Evolutionary conservation across 2,329 filamentous ascomycete genomes (phyloP), one percentile per base, ranked within the genome.

Genomic region (Neurospora sp.): DNA sequence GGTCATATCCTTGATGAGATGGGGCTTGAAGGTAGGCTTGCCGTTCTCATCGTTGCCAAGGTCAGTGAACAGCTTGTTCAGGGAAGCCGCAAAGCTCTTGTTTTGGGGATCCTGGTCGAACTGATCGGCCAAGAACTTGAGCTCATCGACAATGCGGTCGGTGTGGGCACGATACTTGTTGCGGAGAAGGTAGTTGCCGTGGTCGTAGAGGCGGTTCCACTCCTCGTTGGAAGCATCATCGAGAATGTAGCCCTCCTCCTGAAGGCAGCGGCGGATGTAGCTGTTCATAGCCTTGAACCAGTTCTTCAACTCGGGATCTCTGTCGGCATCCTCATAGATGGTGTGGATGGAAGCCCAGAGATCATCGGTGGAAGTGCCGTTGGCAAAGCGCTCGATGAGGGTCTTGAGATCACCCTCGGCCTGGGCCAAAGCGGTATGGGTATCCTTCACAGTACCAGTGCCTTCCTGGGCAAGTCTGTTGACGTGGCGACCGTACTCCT

Each of bases 321-420:
- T 86, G 73, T 98, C 92, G 4, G 96, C 93, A 79, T 97, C 92
- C 67, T 84, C 83, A 83, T 98, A 98, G 75, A 99, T 90, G 73
- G 89, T 87, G 74, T 93, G 90, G 79, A 99, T 90, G 0, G 93
- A 89, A 19, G 91, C 89, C 82, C 96, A 93, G 4, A 98, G 83
- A 74, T 97, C 92, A 73, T 96, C 91, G 40, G 89, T 88, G 0
- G 94, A 97, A 8, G 96, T 98, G 77, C 90, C 90, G 80, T 99
- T 98, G 78, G 96, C 96, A 76, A 97, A 98, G 66, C 96, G 91
- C 84, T 98, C 96, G 74, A 99, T 89, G 23, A 99, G 84, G 8
- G 89, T 92, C 88, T 90, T 92, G 70, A 97, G 85, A 78, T 97
- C 90, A 80, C 87, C 84, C 82, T 97, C 92, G 68, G 92, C 93